A percentile compares a stretch with the other conserved stretches of the same genome.
Evolutionary conservation across 805 yeast species (phyloP).

Genomic region (Ogataea naganishii): DNA sequence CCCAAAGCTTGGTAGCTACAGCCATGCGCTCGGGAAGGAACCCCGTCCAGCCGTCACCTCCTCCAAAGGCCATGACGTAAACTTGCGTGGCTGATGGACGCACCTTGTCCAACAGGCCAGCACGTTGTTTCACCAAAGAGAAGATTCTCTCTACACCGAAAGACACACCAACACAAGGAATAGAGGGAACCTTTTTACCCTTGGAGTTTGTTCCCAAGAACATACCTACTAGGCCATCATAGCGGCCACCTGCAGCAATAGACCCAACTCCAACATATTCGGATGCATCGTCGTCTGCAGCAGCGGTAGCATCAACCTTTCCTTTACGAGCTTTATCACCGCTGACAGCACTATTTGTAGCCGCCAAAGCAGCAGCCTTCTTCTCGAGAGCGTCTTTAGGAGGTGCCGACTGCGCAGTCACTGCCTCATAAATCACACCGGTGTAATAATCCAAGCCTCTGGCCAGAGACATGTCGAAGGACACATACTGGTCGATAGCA

Average conservation of each 20-base stretch:
- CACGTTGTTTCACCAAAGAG: constrained; percentile 77
- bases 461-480: constrained; percentile 91
- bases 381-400: constrained; percentile 70
- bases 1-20: constrained; percentile 78
- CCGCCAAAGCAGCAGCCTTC: constrained; percentile 31
- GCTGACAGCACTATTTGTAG: constrained; percentile 12
- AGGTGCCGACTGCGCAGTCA: constrained; percentile 93
- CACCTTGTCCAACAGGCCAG: constrained; percentile 50
- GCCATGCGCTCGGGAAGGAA: constrained; percentile 87
- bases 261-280: constrained; percentile 98
- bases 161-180: constrained; percentile 96
- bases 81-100: constrained; percentile 89
- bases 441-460: constrained; percentile 98
- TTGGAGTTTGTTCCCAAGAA: constrained; percentile 78
- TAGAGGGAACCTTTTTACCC: constrained; percentile 52
- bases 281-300: constrained; percentile 82
- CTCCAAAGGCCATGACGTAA: constrained; percentile 96
- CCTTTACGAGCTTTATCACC: constrained; percentile 31
- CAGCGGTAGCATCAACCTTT: constrained; percentile 21
- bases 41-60: constrained; percentile 95
- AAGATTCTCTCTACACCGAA: constrained; percentile 95
- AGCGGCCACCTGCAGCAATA: constrained; percentile 98
- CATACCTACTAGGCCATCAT: constrained; percentile 95
- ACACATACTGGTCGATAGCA: constrained; percentile 54
- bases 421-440: constrained; percentile 94